Evolutionary conservation across 2,329 filamentous ascomycete genomes (phyloP).

Genomic region (Stachybotrys echinatus): DNA sequence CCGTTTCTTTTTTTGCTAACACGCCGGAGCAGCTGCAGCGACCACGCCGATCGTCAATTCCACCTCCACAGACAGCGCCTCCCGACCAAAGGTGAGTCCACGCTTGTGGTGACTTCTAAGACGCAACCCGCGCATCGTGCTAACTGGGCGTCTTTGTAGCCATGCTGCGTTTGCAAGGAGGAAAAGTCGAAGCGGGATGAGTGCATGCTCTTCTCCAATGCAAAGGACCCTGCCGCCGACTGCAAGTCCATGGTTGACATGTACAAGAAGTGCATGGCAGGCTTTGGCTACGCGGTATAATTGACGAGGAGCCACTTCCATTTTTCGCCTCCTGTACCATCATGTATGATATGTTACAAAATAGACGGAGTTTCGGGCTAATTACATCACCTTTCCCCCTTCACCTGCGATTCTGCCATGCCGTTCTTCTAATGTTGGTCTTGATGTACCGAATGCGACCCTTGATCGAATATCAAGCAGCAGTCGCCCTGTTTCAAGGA

Average conservation of each 20-base stretch:
- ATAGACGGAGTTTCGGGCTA: background rate
- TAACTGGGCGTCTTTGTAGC: slow-evolving; percentile 46
- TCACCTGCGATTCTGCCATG: too few species aligned
- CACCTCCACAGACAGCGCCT: slow-evolving; percentile 23
- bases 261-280: slow-evolving; percentile 89
- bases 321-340: background rate
- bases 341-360: background rate
- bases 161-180: slow-evolving; percentile 95
- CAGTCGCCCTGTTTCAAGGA: background rate
- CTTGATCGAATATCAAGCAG: too few species aligned
- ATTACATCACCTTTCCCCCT: background rate
- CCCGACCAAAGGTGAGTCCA: slow-evolving; percentile 38
- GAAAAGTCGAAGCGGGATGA: slow-evolving; percentile 92
- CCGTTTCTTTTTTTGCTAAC: slow-evolving; percentile 9
- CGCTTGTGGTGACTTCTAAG: too few species aligned
- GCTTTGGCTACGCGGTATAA: slow-evolving; percentile 78
- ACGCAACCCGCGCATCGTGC: too few species aligned
- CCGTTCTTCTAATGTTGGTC: too few species aligned
- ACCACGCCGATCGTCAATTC: slow-evolving; percentile 20
- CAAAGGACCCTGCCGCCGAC: slow-evolving; percentile 74
- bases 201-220: slow-evolving; percentile 95
- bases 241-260: slow-evolving; percentile 78
- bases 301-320: background rate
- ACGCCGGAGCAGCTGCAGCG: slow-evolving; percentile 9
- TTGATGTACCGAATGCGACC: too few species aligned